Evolutionary conservation across 768 basidiomycete genomes (phyloP).

Genomic region (Lactarius sp.): DNA sequence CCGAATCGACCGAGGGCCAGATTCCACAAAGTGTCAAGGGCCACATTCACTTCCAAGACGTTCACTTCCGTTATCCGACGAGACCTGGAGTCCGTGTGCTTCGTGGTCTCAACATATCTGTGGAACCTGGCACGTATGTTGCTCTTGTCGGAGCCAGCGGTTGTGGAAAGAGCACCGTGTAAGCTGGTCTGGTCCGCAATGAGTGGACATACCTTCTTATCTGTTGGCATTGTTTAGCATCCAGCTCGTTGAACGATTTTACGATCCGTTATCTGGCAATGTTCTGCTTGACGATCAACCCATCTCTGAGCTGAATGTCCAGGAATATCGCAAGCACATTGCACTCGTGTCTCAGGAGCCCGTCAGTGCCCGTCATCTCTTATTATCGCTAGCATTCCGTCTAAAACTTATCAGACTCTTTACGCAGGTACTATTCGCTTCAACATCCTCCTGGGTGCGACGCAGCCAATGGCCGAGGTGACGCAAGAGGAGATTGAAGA

Average conservation of each 20-base stretch:
- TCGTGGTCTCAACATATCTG: constrained; percentile 62
- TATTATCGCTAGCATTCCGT: neutral
- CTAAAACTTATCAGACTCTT: constrained; percentile 42
- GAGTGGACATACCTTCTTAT: neutral
- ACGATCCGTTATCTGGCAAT: constrained; percentile 66
- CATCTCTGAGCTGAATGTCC: constrained; percentile 69
- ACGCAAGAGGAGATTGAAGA: constrained; percentile 82
- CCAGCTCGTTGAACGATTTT: constrained; percentile 75
- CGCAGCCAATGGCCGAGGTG: constrained; percentile 65
- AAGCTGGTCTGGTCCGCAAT: constrained; percentile 30
- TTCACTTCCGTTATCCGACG: constrained; percentile 86
- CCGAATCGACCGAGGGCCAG: constrained; percentile 62
- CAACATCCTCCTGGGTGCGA: constrained; percentile 81
- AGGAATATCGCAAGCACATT: constrained; percentile 81
- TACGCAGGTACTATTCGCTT: constrained; percentile 85
- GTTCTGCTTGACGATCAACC: constrained; percentile 61
- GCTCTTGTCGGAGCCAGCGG: constrained; percentile 77
- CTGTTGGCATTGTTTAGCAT: constrained; percentile 42
- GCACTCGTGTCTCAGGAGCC: constrained; percentile 91
- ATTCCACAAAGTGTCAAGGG: constrained; percentile 44
- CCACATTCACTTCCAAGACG: constrained; percentile 64
- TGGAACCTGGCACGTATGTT: constrained; percentile 70
- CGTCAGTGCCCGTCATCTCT: constrained; percentile 22
- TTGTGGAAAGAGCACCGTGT: constrained; percentile 75
- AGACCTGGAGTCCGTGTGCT: constrained; percentile 79